phyloP scores from a whole-genome alignment of 495 filamentous ascomycete species.

The Peziza echinospora region DNA sequence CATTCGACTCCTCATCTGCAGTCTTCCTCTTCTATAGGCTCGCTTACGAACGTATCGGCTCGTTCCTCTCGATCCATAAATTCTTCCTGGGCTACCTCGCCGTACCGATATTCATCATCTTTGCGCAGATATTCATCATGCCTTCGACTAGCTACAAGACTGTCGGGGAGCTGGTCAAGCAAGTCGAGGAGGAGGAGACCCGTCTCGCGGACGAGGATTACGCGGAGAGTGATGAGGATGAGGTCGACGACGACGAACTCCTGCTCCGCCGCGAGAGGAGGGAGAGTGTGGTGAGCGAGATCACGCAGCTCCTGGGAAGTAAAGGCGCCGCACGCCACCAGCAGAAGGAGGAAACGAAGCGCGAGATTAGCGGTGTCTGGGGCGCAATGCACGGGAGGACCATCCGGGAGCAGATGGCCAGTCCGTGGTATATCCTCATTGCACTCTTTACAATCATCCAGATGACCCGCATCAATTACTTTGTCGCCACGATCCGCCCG shows the following conservation, averaged over 20 bases:
- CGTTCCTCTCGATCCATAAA: slow-evolving; percentile 37
- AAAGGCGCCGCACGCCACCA: slow-evolving; percentile 25
- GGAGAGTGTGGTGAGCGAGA: slow-evolving; percentile 46
- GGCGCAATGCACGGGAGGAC: slow-evolving; percentile 64
- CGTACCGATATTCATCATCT: slow-evolving; percentile 47
- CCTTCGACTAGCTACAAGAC: slow-evolving; percentile 71
- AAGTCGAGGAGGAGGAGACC: slow-evolving; percentile 50
- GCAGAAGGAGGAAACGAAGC: slow-evolving; percentile 34
- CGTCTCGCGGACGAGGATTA: slow-evolving; percentile 49
- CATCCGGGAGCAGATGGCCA: slow-evolving; percentile 50
- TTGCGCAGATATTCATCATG: slow-evolving; percentile 54
- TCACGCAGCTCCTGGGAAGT: slow-evolving; percentile 52
- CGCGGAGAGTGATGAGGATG: slow-evolving; percentile 9
- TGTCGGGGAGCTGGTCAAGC: slow-evolving; percentile 53
- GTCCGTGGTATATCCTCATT: slow-evolving; percentile 76
- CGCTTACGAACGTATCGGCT: slow-evolving; percentile 40
- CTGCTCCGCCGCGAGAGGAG: slow-evolving; percentile 42
- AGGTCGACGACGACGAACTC: slow-evolving; percentile 35
- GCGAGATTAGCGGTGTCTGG: slow-evolving; percentile 54
- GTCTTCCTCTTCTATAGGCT: slow-evolving; percentile 70
- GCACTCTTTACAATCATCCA: slow-evolving; percentile 46
- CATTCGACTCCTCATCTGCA: slow-evolving; percentile 78
- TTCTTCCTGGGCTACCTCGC: slow-evolving; percentile 64
- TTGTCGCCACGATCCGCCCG: slow-evolving; percentile 70
- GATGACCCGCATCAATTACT: slow-evolving; percentile 77